Percentiles rank a stretch among this genome's conserved stretches.
phyloP scores from a whole-genome alignment of 78 protist species.

The Andalucia godoyi region DNA sequence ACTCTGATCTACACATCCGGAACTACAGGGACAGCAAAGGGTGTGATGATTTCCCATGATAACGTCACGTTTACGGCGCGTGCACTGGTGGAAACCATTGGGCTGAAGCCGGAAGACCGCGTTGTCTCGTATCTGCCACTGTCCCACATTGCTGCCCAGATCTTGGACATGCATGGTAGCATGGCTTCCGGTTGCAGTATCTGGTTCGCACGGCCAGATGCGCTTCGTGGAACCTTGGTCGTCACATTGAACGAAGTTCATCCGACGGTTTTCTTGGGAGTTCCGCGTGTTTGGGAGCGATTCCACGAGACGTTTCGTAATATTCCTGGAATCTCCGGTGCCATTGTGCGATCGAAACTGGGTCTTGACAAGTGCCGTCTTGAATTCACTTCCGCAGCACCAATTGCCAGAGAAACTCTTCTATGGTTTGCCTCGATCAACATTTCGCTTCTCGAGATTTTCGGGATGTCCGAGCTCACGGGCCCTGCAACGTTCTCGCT shows the following conservation, averaged over 20 bases:
- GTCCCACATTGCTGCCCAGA: conserved; percentile 69
- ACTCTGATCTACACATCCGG: conserved; percentile 12
- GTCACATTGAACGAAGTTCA: conserved; percentile 36
- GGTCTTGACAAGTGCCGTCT: background rate
- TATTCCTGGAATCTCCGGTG: too few relatives aligned
- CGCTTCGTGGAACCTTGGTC: conserved; percentile 36
- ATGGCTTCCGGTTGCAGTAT: background rate
- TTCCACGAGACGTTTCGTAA: conserved; percentile 44
- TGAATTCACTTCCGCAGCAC: conserved; percentile 1
- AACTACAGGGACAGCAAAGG: conserved; percentile 29
- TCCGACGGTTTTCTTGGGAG: conserved; percentile 71
- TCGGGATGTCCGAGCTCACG: conserved; percentile 13
- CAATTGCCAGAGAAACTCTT: background rate
- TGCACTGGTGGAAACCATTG: background rate
- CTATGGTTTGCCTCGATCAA: background rate
- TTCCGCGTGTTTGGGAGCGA: conserved; percentile 85
- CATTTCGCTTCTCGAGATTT: background rate
- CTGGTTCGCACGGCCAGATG: conserved; percentile 48
- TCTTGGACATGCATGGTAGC: conserved; percentile 48
- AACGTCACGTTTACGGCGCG: conserved; percentile 10
- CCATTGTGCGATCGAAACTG: background rate
- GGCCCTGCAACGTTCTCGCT: background rate
- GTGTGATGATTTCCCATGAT: conserved; percentile 42
- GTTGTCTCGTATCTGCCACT: conserved; percentile 65
- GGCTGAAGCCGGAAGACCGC: background rate